phyloP scores from a whole-genome alignment of 352 stramenopile species.

The Peronosclerospora sorghi region DNA sequence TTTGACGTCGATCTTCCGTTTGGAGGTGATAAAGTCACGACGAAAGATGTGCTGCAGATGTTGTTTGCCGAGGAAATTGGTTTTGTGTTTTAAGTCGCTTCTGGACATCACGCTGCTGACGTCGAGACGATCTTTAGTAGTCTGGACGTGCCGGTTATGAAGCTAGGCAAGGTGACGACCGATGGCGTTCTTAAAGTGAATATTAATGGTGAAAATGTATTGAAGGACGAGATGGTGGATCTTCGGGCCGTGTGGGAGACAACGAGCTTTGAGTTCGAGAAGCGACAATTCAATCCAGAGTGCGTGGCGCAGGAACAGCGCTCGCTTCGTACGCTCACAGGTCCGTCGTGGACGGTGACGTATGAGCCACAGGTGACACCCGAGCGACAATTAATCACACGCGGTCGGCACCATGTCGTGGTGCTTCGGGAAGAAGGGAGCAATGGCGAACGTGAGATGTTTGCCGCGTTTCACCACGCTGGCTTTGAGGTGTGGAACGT shows the following conservation, averaged over 20 bases:
- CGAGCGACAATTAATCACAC: slow-evolving; percentile 66
- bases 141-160: slow-evolving; percentile 69
- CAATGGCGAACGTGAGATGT: slow-evolving; percentile 99
- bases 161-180: slow-evolving; percentile 87
- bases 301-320: slow-evolving; percentile 93
- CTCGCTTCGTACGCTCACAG: too few species aligned
- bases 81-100: slow-evolving; percentile 92
- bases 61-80: slow-evolving; percentile 97
- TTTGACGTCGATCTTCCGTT: slow-evolving; percentile 87
- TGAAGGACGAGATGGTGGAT: slow-evolving; percentile 66
- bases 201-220: slow-evolving; percentile 70
- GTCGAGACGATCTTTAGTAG: slow-evolving; percentile 84
- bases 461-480: slow-evolving; percentile 92
- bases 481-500: slow-evolving; percentile 98
- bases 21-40: slow-evolving; percentile 25
- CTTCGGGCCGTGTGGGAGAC: slow-evolving; percentile 96
- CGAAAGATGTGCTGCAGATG: slow-evolving; percentile 49
- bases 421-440: slow-evolving; percentile 97
- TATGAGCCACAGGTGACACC: slow-evolving; percentile 70
- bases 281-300: slow-evolving; percentile 92
- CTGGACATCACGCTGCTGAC: slow-evolving; percentile 31
- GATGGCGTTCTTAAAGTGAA: slow-evolving; percentile 85
- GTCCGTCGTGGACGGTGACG: too few species aligned
- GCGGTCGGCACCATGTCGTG: slow-evolving; percentile 88
- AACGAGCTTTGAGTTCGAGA: slow-evolving; percentile 98